Evolutionary conservation across 805 yeast genomes (phyloP), one percentile per base, ranked within the genome.

Genomic region (Lachancea thermotolerans): DNA sequence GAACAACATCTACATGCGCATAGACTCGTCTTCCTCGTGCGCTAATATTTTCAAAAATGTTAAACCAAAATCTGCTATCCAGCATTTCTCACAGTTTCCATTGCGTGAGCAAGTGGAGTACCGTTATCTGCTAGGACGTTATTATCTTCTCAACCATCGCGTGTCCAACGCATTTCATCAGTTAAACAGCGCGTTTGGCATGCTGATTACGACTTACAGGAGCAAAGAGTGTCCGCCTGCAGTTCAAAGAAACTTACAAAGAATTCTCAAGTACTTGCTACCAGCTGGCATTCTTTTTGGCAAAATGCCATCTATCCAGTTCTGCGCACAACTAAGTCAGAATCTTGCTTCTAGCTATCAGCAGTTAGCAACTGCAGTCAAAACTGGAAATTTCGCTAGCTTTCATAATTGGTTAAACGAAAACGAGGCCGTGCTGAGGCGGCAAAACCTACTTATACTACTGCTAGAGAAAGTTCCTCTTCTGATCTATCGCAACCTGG

Each of bases 241-340:
- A 39, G 36, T 50, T 11, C 44, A 42, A 27, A 47, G 53, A 27
- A 62, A 62, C 46, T 18, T 59, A 34, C 60, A 68, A 11, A 58
- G 64, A 32, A 68, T 81, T 5, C 59, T 81, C 30, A 65, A 68
- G 29, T 72, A 72, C 46, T 61, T 81, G 35, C 49, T 81, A 1
- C 82, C 87, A 0, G 65, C 74, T 0, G 70, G 79, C 2, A 57
- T 82, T 7, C 56, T 80, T 1, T 66, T 79, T 35, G 88, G 88
- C 0, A 72, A 73, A 40, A 47, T 66, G 11, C 85, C 86, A 0
- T 63, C 66, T 25, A 57, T 61, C 10, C 50, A 45, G 2, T 17
- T 67, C 10, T 42, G 68, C 14, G 51, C 46, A 14, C 38, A 37
- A 37, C 53, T 54, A 48, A 65, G 48, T 37, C 49, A 35, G 52